These are phyloP conservation scores for Cyclostephanos invisitatus DNA, from an alignment of 108 stramenopile genomes.

Conservation along the genomic window DNA sequence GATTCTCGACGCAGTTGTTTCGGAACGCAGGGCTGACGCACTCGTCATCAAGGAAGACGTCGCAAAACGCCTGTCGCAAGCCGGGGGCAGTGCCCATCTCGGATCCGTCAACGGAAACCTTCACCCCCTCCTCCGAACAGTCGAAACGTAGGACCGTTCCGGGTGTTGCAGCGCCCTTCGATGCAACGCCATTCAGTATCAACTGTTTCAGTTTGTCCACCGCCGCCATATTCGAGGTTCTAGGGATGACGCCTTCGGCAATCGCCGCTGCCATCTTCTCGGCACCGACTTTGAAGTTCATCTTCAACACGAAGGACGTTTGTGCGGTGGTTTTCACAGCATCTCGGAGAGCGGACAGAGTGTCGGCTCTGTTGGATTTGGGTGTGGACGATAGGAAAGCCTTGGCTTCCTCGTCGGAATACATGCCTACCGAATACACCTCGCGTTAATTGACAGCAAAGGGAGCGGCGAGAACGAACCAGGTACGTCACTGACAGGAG, in stretches of 20 bases:
- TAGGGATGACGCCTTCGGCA: conserved; percentile 76
- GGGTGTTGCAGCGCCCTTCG: conserved; percentile 67
- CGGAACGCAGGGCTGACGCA: conserved; percentile 66
- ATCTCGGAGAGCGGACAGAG: conserved; percentile 56
- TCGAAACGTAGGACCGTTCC: conserved; percentile 79
- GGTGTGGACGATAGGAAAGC: conserved; percentile 44
- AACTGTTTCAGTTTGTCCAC: conserved; percentile 70
- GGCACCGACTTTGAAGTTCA: conserved; percentile 87
- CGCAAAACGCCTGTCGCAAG: conserved; percentile 73
- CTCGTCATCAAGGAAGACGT: conserved; percentile 85
- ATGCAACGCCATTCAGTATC: conserved; percentile 68
- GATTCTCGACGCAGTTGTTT: conserved; percentile 67
- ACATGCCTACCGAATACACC: conserved; percentile 85
- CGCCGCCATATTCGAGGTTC: conserved; percentile 50
- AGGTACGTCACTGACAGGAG: background rate
- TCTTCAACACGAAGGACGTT: conserved; percentile 68
- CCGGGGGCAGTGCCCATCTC: conserved; percentile 60
- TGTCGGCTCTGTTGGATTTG: conserved; percentile 53
- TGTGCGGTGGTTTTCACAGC: conserved; percentile 52
- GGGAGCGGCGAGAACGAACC: background rate
- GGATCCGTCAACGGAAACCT: conserved; percentile 74
- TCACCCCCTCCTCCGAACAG: conserved; percentile 59
- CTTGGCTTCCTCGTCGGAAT: conserved; percentile 58
- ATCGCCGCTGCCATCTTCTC: conserved; percentile 87
- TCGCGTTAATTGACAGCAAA: conserved; percentile 14